phyloP scores from a whole-genome alignment of 2,329 filamentous ascomycete genomes.

The Sporothrix luriei region DNA sequence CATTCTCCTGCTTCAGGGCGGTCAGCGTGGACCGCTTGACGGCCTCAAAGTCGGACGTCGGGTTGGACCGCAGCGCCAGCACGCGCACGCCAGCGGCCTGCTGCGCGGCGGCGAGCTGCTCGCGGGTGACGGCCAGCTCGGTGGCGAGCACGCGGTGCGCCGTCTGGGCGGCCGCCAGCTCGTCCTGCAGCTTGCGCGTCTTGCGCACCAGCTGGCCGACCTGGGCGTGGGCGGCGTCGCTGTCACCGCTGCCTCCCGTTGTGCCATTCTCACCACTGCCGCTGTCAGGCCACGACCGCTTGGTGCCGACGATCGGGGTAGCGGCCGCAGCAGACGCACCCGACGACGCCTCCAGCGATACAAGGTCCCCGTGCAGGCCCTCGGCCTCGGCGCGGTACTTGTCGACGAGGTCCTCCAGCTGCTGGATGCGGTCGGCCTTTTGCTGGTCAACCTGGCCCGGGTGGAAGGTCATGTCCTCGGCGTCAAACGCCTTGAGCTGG shows the following conservation, averaged over 20 bases:
- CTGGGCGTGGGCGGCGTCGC: slow-evolving; percentile 54
- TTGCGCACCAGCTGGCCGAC: slow-evolving; percentile 84
- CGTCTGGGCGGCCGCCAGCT: slow-evolving; percentile 69
- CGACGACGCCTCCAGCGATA: slow-evolving; percentile 55
- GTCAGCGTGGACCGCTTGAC: slow-evolving; percentile 80
- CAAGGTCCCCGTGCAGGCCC: slow-evolving; percentile 72
- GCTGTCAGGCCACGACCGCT: slow-evolving; percentile 66
- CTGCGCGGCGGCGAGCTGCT: slow-evolving; percentile 69
- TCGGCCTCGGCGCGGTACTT: slow-evolving; percentile 82
- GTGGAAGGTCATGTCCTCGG: slow-evolving; percentile 84
- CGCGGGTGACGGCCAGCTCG: slow-evolving; percentile 70
- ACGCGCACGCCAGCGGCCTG: slow-evolving; percentile 76
- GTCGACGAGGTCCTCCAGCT: slow-evolving; percentile 84
- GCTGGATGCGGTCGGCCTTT: slow-evolving; percentile 72
- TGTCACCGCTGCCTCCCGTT: too few relatives aligned
- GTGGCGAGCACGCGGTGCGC: slow-evolving; percentile 70
- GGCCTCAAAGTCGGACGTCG: slow-evolving; percentile 80
- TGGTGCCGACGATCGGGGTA: slow-evolving; percentile 51
- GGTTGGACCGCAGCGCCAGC: slow-evolving; percentile 86
- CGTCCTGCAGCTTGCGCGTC: slow-evolving; percentile 80
- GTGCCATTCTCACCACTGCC: slow-evolving; percentile 62
- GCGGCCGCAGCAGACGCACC: slow-evolving; percentile 38
- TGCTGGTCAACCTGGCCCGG: slow-evolving; percentile 75
- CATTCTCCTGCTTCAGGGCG: slow-evolving; percentile 80
- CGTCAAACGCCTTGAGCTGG: slow-evolving; percentile 84